Base-by-base conservation (phyloP, 345 rosid genomes). In the Sisymbrium altissimum region DNA sequence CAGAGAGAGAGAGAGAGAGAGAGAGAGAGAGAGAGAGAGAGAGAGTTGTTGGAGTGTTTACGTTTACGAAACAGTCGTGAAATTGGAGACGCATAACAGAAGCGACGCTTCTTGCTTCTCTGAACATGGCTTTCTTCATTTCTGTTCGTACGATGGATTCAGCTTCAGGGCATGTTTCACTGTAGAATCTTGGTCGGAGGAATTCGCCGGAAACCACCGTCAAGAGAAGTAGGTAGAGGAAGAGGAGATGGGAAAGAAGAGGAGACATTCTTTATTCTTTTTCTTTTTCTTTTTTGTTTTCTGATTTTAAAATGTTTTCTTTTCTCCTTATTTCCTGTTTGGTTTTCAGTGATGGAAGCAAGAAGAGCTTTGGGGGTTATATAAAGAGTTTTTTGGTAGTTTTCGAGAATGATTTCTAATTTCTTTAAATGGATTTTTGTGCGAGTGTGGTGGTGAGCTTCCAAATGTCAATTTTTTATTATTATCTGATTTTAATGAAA, bases 41-140 rank as follows among this genome's bases (percentile, higher is more conserved):
- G 25, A 23, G 25, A 23, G 25, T 23, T 23, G 25, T 23, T 23
- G 25, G 25, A 23, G 29, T 23, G 19, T 61, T 78, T 84, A 93
- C 98, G 72, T 93, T 91, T 33, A 93, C 98, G 50, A 93, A 88
- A 82, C 98, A 93, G 75, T 93, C 98, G 21, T 93, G 98, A 85
- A 93, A 91, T 33, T 93, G 98, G 74, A 93, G 86, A 21, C 97
- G 96, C 98, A 94, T 91, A 59, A 94, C 95, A 0, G 98, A 94
- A 68, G 98, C 96, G 0, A 78, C 85, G 53, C 96, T 88, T 78
- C 97, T 80, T 15, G 95, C 85, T 75, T 94, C 98, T 48, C 79
- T 82, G 7, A 76, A 15, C 86, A 89, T 32, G 55, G 90, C 88
- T 72, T 71, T 85, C 73, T 12, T 64, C 96, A 89, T 89, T 71